Base-by-base conservation (phyloP, 1,284 basidiomycete species). In the Leccinum solheimii region DNA sequence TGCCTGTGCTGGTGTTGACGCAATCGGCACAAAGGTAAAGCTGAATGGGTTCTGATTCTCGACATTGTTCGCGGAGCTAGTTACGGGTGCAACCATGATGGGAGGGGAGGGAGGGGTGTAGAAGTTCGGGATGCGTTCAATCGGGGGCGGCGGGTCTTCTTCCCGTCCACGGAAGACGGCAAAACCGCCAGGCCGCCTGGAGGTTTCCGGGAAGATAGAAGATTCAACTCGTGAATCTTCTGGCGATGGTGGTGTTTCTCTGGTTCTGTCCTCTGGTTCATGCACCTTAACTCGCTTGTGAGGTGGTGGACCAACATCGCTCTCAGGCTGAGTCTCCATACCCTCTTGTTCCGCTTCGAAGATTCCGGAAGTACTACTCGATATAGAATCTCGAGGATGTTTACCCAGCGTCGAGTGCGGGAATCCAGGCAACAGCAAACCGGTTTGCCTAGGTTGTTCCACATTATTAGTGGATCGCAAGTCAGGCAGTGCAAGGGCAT, bases 391-490 rank as follows among this genome's bases (percentile, higher is more conserved):
- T 62, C 87, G 80, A 56, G 77, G 81, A 34, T 86, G 83, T 71
- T 90, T 91, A 11, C 88, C 88, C 23, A 87, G 76, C 27, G 79
- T 75, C 27, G 74, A 79, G 40, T 79, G 75, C 6, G 80, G 74
- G 57, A 78, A 70, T 7, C 77, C 80, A 43, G 81, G 80, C 58
- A 77, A 75, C 55, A 74, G 65, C 26, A 51, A 70, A 43, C 68
- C 59, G 10, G 56, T 26, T 52, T 70, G 73, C n/a, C 62, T 65
- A 9, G 72, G 68, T 48, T 70, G 67, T 30, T 66, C 55, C 50
- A 55, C 56, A 21, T 60, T 56, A 61, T 67, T 66, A 65, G 56
- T 57, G 27, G 64, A 43, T 67, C 68, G 60, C 72, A 66, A 51
- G 53, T 63, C 64, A 3, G 65, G 55, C 56, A 50, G 62, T 11